phyloP scores from a whole-genome alignment of 2,329 filamentous ascomycete species.

The Colletotrichum sp. region DNA sequence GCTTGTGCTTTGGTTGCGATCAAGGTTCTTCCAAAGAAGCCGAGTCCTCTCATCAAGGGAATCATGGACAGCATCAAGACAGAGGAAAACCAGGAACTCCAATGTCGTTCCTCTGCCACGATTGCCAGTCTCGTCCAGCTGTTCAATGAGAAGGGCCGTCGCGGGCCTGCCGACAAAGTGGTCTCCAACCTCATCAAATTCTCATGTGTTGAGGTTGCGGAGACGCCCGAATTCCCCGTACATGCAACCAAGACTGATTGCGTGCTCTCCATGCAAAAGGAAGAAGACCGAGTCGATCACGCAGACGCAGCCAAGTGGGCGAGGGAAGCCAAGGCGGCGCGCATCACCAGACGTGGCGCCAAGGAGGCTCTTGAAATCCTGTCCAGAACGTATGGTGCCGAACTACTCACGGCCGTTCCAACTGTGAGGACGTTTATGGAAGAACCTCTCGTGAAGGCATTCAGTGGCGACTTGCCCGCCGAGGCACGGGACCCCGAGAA shows the following conservation, averaged over 20 bases:
- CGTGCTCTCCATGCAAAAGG: constrained; percentile 93
- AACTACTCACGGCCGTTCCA: constrained; percentile 82
- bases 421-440: constrained; percentile 84
- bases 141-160: constrained; percentile 80
- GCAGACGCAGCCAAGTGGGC: constrained; percentile 90
- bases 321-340: constrained; percentile 84
- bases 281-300: constrained; percentile 94
- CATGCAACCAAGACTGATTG: constrained; percentile 80
- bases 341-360: constrained; percentile 89
- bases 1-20: constrained; percentile 91
- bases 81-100: constrained; percentile 89
- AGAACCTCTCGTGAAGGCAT: constrained; percentile 75
- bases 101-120: constrained; percentile 83
- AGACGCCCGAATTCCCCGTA: constrained; percentile 92
- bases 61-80: constrained; percentile 99
- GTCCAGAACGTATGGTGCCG: constrained; percentile 76
- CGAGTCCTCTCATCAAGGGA: constrained; percentile 88
- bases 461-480: constrained; percentile 72
- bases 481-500: constrained; percentile 77
- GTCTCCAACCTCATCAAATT: constrained; percentile 96
- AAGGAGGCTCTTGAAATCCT: constrained; percentile 94
- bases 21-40: constrained; percentile 88
- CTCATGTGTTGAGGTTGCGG: constrained; percentile 95
- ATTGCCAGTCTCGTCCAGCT: constrained; percentile 86
- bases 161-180: constrained; percentile 91